phyloP scores from a whole-genome alignment of 2,329 filamentous ascomycete species.

The Arachnomyces sp. region DNA sequence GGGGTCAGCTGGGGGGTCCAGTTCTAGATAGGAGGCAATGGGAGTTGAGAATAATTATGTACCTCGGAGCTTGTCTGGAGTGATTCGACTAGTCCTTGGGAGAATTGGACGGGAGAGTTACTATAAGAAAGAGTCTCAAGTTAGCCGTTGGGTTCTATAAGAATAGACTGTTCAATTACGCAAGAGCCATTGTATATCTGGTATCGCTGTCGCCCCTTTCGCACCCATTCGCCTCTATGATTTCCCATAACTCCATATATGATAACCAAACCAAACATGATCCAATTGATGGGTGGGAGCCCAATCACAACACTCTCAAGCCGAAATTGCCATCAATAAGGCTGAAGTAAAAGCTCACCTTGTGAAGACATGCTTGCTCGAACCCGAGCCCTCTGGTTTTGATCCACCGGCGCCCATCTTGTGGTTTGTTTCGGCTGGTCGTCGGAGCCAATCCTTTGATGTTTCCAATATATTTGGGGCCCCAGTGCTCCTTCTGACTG shows the following conservation, averaged over 20 bases:
- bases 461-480: not conserved
- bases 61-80: constrained; percentile 83
- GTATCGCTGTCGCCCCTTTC: not conserved
- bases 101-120: constrained; percentile 60
- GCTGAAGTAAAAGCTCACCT: constrained; percentile 38
- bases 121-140: constrained; percentile 35
- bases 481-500: no score
- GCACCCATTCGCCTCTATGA: constrained; percentile 11
- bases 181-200: not conserved
- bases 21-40: not conserved
- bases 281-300: no score
- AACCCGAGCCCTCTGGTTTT: constrained; percentile 46
- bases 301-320: no score
- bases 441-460: not conserved
- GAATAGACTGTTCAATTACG: constrained; percentile 2
- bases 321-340: no score
- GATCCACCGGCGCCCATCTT: constrained; percentile 56
- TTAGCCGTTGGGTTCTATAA: constrained; percentile 6
- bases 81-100: constrained; percentile 70
- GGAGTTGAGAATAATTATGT: constrained; percentile 24
- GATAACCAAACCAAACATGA: no score
- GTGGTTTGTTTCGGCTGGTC: not conserved
- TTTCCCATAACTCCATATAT: constrained; percentile 14
- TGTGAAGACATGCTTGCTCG: constrained; percentile 52
- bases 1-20: not conserved